Evolutionary conservation across 2,329 filamentous ascomycete species (phyloP).

Genomic region (Fusarium luffae): DNA sequence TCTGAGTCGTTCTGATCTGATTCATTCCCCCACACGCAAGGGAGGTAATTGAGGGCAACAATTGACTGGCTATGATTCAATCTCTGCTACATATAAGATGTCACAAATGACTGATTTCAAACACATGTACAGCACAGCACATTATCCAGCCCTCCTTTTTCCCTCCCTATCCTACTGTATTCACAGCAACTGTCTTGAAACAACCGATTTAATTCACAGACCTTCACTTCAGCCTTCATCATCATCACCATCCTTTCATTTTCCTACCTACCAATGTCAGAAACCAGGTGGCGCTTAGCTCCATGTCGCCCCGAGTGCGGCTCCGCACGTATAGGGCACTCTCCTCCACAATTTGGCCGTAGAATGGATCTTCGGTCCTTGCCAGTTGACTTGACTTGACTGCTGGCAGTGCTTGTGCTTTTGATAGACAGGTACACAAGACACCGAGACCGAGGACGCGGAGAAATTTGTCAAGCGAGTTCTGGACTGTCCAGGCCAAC

Average conservation of each 20-base stretch:
- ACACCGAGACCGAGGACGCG: not conserved
- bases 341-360: conserved; percentile 35
- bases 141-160: conserved; percentile 11
- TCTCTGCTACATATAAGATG: conserved; percentile 2
- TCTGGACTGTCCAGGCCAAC: conserved; percentile 12
- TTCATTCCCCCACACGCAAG: conserved; percentile 11
- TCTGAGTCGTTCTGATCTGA: not conserved
- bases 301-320: conserved; percentile 28
- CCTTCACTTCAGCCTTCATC: not conserved
- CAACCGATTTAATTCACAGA: conserved; percentile 7
- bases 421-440: not conserved
- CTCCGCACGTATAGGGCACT: conserved; percentile 34
- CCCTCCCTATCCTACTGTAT: not conserved
- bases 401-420: not conserved
- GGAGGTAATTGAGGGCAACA: conserved; percentile 2
- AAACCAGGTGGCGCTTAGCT: conserved; percentile 16
- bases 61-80: conserved; percentile 9
- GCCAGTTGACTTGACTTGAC: not conserved
- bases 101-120: conserved; percentile 29
- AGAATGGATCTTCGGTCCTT: not conserved
- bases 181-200: conserved; percentile 17
- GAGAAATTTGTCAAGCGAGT: not conserved
- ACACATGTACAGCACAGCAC: not conserved
- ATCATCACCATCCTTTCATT: not conserved
- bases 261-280: not conserved